These are phyloP conservation scores for Paragyromitra xinjiangensis DNA, from an alignment of 495 filamentous ascomycete genomes.

Conservation along the genomic window DNA sequence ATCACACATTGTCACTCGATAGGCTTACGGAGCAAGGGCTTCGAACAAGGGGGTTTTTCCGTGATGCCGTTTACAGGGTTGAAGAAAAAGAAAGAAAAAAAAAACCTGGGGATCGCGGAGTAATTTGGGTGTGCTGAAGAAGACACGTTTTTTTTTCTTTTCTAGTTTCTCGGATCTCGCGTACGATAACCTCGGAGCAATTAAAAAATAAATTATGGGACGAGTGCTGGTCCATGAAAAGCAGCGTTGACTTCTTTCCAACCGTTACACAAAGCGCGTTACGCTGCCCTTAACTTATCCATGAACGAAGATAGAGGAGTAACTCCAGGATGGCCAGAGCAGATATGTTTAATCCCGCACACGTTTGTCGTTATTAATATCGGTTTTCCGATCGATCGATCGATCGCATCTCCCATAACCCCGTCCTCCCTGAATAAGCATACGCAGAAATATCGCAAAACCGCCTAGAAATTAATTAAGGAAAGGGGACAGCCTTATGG, in stretches of 20 bases:
- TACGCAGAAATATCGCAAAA: constrained; percentile 45
- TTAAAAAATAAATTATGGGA: constrained; percentile 23
- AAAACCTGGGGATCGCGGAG: constrained; percentile 19
- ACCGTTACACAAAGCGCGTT: constrained; percentile 27
- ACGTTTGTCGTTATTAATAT: constrained; percentile 50
- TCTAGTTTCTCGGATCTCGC: constrained; percentile 28
- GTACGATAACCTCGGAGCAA: constrained; percentile 17
- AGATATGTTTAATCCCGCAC: constrained; percentile 50
- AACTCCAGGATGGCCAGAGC: constrained; percentile 21
- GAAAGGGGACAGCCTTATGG: constrained; percentile 43
- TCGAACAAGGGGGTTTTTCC: constrained; percentile 22
- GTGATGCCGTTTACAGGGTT: constrained; percentile 26
- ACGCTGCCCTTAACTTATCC: constrained; percentile 27
- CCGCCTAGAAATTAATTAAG: constrained; percentile 11
- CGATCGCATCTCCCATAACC: constrained; percentile 49
- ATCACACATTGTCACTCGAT: constrained; percentile 47
- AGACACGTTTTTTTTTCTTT: constrained; percentile 20
- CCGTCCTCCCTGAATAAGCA: constrained; percentile 19
- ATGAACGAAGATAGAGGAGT: constrained; percentile 18
- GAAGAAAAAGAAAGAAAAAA: constrained; percentile 26
- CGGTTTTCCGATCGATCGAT: constrained; percentile 53
- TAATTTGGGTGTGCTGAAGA: constrained; percentile 21
- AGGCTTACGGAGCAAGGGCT: neutral
- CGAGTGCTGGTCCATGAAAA: constrained; percentile 43
- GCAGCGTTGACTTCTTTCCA: constrained; percentile 30